Percentiles rank a stretch among this genome's conserved stretches.
Conservation (phyloP, 228 moss, liverwort and hornwort genomes). For the Sphagnum fallax region DNA sequence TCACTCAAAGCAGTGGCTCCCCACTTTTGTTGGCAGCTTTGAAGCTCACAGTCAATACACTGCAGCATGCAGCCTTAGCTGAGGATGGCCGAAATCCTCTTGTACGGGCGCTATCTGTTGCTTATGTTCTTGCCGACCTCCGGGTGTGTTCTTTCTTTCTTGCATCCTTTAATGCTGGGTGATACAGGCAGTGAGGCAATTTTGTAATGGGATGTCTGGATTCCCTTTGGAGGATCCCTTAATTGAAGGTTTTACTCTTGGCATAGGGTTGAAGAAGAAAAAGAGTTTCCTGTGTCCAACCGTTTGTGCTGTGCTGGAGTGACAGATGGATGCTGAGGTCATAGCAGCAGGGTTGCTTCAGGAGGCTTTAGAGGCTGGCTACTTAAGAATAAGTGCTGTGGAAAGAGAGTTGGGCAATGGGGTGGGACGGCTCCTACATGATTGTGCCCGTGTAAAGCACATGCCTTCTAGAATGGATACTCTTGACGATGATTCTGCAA, state of each 20-base stretch:
- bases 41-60: conserved; percentile 66
- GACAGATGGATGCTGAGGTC: conserved; percentile 88
- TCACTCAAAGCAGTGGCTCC: conserved; percentile 54
- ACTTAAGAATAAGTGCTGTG: conserved; percentile 39
- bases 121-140: conserved; percentile 82
- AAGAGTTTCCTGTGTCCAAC: too few species aligned
- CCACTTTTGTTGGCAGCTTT: conserved; percentile 64
- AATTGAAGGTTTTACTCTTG: not conserved
- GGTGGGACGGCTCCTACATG: conserved; percentile 67
- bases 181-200: not conserved
- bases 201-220: not conserved
- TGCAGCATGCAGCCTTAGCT: conserved; percentile 49
- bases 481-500: conserved; percentile 67
- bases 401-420: conserved; percentile 56
- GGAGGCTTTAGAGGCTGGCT: conserved; percentile 55
- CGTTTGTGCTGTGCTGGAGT: not conserved
- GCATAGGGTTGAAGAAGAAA: not conserved
- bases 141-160: conserved; percentile 39
- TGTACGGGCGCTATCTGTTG: conserved; percentile 69
- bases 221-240: not conserved
- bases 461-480: conserved; percentile 77
- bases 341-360: conserved; percentile 80
- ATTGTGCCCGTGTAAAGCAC: conserved; percentile 59
- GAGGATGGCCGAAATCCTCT: conserved; percentile 75
- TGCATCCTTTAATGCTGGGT: not conserved